Evolutionary conservation across 2,329 filamentous ascomycete species (phyloP).

Genomic region (Emergomyces pasteurianus): DNA sequence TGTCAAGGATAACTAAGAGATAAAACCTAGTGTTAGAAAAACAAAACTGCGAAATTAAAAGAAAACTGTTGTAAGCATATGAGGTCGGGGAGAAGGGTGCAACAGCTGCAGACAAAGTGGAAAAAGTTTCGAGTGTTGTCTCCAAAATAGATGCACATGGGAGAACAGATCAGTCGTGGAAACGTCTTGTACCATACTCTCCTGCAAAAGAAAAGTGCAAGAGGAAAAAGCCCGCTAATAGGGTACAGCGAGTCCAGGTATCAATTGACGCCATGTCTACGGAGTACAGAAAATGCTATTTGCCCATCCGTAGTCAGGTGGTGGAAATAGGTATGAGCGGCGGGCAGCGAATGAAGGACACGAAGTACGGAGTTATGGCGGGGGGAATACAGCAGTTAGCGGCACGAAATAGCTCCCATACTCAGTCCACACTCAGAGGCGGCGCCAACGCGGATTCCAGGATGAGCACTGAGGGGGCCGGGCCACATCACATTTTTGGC

Average conservation of each 20-base stretch:
- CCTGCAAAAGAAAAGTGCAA: background rate
- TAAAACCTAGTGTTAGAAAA: background rate
- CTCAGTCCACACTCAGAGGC: background rate
- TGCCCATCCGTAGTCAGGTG: background rate
- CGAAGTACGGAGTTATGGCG: background rate
- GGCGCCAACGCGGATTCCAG: background rate
- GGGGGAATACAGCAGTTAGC: background rate
- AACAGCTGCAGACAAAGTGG: background rate
- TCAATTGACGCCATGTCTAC: background rate
- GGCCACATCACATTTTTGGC: background rate
- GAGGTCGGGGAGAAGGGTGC: background rate
- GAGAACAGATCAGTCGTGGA: background rate
- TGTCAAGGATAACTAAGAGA: background rate
- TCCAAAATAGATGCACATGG: background rate
- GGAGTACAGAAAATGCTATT: background rate
- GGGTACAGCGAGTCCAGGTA: background rate
- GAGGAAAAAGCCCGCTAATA: background rate
- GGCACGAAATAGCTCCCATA: constrained; percentile 1
- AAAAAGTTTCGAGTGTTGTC: background rate
- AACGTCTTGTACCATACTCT: background rate
- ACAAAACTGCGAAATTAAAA: background rate
- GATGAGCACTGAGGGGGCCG: background rate
- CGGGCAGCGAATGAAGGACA: constrained; percentile 2
- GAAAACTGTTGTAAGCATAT: background rate
- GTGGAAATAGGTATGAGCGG: background rate